Percentiles rank a stretch among this genome's conserved stretches.
phyloP scores from a whole-genome alignment of 2,329 filamentous ascomycete species.

The Penicillium italicum region DNA sequence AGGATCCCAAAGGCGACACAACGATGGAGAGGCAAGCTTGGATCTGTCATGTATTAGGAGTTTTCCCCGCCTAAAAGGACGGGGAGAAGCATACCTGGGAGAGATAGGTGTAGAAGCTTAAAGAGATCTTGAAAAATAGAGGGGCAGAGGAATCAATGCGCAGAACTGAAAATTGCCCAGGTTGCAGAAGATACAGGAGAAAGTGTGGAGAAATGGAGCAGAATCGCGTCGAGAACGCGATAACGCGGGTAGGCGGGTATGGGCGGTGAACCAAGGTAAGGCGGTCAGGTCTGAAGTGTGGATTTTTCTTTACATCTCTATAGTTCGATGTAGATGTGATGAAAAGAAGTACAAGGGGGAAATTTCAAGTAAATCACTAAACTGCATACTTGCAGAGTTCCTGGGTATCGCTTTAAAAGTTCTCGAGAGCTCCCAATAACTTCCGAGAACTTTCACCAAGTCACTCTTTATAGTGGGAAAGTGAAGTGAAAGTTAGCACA shows the following conservation, averaged over 20 bases:
- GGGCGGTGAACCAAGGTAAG: neutral
- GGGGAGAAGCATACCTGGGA: neutral
- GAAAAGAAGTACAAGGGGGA: neutral
- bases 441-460: neutral
- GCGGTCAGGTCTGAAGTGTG: neutral
- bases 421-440: neutral
- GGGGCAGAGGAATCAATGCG: neutral
- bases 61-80: neutral
- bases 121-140: neutral
- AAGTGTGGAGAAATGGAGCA: constrained; percentile 3
- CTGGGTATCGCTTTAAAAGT: neutral
- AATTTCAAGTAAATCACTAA: neutral
- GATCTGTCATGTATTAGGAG: neutral
- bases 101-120: neutral
- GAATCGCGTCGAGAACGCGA: constrained; percentile 10
- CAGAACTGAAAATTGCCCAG: neutral
- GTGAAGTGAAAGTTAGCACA: neutral
- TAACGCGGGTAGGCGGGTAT: neutral
- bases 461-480: neutral
- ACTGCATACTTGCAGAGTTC: neutral
- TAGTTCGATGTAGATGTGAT: no score
- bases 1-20: neutral
- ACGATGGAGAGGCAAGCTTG: neutral
- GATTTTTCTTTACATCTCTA: neutral
- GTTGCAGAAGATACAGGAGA: neutral